Evolutionary conservation across 208 protist species (phyloP), one percentile per base, ranked within the genome.

Genomic region (Perkinsela sp.): DNA sequence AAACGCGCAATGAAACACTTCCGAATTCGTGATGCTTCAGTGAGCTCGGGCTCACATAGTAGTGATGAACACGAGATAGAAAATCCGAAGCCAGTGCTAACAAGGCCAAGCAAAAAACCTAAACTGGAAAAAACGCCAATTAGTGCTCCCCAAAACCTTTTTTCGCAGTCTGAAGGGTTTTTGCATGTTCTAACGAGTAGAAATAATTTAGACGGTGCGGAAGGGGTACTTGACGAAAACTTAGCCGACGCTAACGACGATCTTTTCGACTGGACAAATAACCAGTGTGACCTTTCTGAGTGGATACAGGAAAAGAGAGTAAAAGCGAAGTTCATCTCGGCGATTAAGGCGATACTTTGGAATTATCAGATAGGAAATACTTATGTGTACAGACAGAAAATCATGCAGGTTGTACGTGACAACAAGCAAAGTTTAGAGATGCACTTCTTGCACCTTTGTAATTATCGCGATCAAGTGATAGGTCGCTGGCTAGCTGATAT

Each of bases 401-500:
- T 92, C 68, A 82, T 77, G 30, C 74, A 79, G 28, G 89, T 92
- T 84, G 87, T 83, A 29, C 84, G 84, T n/a, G 90, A 96, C 70
- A 89, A 90, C 71, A 85, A 88, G 31, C 79, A 88, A 72, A 94
- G 84, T 66, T 82, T 98, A 65, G 77, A 92, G 32, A 79, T 98
- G 0, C 89, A 80, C 76, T 98, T 95, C 75, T 77, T 81, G 48
- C 89, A 98, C 75, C 74, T 97, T 1, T 85, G 80, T 32, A 73
- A 79, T 0, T 80, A 80, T 13, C 89, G 90, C 66, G 81, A 91
- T 68, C 88, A 81, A 31, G 80, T 90, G 28, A 76, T 99, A 29
- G 93, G 86, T 30, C 77, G 97, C 32, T 98, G 90, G 89, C 75
- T 98, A 0, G 93, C 94, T 0, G 94, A 98, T 73, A 82, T 81